These are phyloP conservation scores for Tylopilus sp. DNA, from an alignment of 768 basidiomycete genomes.

Conservation along the genomic window DNA sequence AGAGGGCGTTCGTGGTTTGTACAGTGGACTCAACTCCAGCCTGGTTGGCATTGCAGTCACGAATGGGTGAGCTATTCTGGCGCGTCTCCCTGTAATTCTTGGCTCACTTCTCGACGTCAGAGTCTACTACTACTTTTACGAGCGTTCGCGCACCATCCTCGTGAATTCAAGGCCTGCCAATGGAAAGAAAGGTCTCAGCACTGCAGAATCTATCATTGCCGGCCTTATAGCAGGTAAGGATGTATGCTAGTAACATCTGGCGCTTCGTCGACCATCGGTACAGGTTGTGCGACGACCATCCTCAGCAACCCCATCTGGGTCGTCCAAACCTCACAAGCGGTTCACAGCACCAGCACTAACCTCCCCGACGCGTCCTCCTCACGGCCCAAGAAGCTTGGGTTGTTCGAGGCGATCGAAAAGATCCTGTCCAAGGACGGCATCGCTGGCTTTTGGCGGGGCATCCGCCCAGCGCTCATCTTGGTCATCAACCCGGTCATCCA, in stretches of 20 bases:
- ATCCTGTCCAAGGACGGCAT: conserved; percentile 72
- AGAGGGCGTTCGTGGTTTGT: conserved; percentile 83
- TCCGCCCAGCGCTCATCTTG: conserved; percentile 89
- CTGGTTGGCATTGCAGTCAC: conserved; percentile 90
- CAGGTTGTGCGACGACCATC: conserved; percentile 85
- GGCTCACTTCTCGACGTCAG: conserved; percentile 35
- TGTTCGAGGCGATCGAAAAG: conserved; percentile 61
- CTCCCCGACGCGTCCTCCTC: conserved; percentile 29
- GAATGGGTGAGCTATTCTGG: conserved; percentile 62
- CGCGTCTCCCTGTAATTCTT: neutral
- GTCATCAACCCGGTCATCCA: conserved; percentile 94
- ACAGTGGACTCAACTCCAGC: conserved; percentile 82
- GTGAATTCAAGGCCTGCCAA: conserved; percentile 50
- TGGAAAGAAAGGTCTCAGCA: conserved; percentile 63
- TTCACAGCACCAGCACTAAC: conserved; percentile 46
- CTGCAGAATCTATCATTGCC: conserved; percentile 86
- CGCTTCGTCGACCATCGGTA: neutral
- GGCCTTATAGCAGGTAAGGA: conserved; percentile 78
- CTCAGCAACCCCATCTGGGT: conserved; percentile 97
- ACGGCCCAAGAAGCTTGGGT: conserved; percentile 57
- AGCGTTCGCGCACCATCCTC: conserved; percentile 58
- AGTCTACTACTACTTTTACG: conserved; percentile 93
- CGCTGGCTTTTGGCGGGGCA: conserved; percentile 87
- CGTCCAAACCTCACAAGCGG: conserved; percentile 86
- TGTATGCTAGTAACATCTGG: neutral